Conservation (phyloP, 1,139 yeast species). For the Debaryomyces fabryi region DNA sequence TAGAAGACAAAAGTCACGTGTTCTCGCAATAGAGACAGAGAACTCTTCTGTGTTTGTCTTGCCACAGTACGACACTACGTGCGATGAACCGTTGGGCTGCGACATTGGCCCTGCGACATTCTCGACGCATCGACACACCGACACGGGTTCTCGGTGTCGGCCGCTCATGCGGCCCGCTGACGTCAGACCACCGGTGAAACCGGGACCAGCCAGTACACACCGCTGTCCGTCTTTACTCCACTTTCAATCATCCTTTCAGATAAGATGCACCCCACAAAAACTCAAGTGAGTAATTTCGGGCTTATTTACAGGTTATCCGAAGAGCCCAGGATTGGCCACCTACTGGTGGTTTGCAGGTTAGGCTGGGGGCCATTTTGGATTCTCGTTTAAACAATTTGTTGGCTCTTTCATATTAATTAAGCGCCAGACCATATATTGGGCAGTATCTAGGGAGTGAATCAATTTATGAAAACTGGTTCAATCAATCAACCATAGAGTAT, state of each 20-base stretch:
- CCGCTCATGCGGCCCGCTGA: background rate
- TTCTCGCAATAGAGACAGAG: background rate
- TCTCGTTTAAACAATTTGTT: slow-evolving; percentile 4
- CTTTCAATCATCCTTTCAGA: slow-evolving; percentile 8
- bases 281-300: background rate
- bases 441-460: background rate
- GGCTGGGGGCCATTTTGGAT: background rate
- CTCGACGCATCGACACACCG: background rate
- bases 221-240: background rate
- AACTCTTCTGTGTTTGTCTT: background rate
- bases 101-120: background rate
- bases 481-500: slow-evolving; percentile 1
- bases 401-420: slow-evolving; percentile 6
- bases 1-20: background rate
- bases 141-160: background rate
- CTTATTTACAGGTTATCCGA: slow-evolving; percentile 2
- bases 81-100: background rate
- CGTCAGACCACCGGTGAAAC: background rate
- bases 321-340: background rate
- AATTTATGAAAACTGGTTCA: slow-evolving; percentile 1
- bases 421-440: slow-evolving; percentile 1
- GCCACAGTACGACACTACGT: background rate
- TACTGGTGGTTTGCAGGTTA: slow-evolving; percentile 3
- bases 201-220: background rate
- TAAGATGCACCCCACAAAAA: slow-evolving; percentile 9